Evolutionary conservation across 495 filamentous ascomycete genomes (phyloP).

Genomic region (Aspergillus mulundensis): DNA sequence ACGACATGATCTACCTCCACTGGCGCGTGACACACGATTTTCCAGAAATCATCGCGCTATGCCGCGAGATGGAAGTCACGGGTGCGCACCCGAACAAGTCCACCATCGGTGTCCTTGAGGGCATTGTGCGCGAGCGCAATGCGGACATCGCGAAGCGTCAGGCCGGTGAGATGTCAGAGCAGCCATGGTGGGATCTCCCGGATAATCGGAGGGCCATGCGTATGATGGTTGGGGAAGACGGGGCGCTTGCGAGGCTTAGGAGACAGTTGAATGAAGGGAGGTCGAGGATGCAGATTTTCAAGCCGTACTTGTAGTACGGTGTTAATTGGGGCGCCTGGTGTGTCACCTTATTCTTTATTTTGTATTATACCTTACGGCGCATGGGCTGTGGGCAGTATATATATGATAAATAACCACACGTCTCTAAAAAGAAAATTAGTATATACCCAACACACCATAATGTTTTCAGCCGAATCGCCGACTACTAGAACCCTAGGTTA

Average conservation of each 20-base stretch:
- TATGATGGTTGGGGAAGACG: slow-evolving; percentile 26
- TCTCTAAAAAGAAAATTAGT: too few relatives aligned
- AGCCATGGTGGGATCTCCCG: slow-evolving; percentile 39
- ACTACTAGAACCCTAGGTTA: too few relatives aligned
- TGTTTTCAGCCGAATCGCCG: too few relatives aligned
- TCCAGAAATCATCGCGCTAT: slow-evolving; percentile 52
- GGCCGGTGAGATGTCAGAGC: background rate
- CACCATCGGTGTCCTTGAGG: slow-evolving; percentile 50
- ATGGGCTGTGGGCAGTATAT: too few relatives aligned
- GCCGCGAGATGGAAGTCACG: slow-evolving; percentile 72
- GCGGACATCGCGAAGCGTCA: slow-evolving; percentile 17
- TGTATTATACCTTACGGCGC: background rate
- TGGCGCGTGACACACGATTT: slow-evolving; percentile 64
- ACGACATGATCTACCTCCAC: slow-evolving; percentile 61
- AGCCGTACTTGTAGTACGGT: background rate
- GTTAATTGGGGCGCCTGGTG: too few relatives aligned
- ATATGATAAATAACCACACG: too few relatives aligned
- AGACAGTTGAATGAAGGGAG: slow-evolving; percentile 8
- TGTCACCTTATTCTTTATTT: background rate
- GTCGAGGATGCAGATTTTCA: background rate
- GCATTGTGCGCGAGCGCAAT: slow-evolving; percentile 24
- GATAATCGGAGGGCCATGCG: slow-evolving; percentile 31
- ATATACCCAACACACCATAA: too few relatives aligned
- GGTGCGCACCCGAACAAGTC: slow-evolving; percentile 59
- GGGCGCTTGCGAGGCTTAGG: slow-evolving; percentile 25